Conservation (phyloP, 257 asterid genomes). For the Primulina huaijiensis region DNA sequence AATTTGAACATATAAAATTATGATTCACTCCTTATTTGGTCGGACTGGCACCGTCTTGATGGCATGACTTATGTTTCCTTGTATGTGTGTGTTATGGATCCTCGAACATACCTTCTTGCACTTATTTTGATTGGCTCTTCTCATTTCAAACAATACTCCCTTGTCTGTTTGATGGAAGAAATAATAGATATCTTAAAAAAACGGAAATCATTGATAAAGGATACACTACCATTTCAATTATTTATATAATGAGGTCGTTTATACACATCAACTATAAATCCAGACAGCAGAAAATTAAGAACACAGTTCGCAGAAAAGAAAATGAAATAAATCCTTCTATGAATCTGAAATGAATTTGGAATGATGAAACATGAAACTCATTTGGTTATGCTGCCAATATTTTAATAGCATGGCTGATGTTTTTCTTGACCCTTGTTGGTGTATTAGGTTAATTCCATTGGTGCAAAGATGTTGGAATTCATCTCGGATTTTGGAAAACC, state of each 20-base stretch:
- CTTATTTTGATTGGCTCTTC: no score
- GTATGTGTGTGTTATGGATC: no score
- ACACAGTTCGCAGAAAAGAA: background rate
- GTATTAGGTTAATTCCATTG: conserved; percentile 81
- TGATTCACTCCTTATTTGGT: no score
- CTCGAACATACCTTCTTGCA: no score
- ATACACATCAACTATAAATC: background rate
- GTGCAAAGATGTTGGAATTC: conserved; percentile 92
- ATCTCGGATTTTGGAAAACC: conserved; percentile 90
- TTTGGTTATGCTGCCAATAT: background rate
- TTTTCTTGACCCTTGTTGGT: conserved; percentile 22
- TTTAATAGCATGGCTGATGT: conserved; percentile 20
- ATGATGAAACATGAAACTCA: background rate
- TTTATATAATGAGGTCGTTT: no score
- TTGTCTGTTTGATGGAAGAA: background rate
- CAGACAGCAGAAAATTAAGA: background rate
- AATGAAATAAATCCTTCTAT: background rate
- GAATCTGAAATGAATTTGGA: background rate
- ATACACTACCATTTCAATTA: no score
- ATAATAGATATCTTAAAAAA: background rate
- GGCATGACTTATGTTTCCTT: no score
- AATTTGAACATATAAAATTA: no score
- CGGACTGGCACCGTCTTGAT: no score
- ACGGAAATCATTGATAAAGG: background rate
- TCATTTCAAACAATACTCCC: no score